Percentiles rank a stretch among this genome's conserved stretches.
phyloP scores from a whole-genome alignment of 225 moss, liverwort and hornwort species.

The Anthoceros angustus region DNA sequence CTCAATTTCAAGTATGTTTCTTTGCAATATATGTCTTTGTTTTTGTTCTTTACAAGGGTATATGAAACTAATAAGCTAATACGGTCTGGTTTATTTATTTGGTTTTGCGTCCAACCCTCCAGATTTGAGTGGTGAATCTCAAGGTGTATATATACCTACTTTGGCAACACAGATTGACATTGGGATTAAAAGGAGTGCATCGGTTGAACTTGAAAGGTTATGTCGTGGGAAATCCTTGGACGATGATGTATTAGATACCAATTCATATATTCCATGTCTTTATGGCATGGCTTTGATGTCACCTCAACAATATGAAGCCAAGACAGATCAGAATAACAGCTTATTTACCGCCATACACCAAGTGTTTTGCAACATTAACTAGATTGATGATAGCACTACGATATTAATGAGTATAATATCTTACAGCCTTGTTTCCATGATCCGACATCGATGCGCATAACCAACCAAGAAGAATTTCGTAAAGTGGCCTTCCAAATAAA shows the following conservation, averaged over 20 bases:
- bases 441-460: not conserved
- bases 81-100: too few species aligned
- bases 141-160: not conserved
- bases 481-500: too few species aligned
- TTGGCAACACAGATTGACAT: not conserved
- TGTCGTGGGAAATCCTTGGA: not conserved
- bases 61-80: too few species aligned
- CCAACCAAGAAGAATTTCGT: not conserved
- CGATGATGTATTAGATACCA: not conserved
- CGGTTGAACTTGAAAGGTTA: not conserved
- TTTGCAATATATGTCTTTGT: too few species aligned
- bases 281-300: not conserved
- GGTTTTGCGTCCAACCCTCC: not conserved
- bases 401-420: not conserved
- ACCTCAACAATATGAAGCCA: not conserved
- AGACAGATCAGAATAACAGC: not conserved
- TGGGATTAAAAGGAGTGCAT: not conserved
- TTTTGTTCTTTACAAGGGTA: too few species aligned
- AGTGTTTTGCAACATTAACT: not conserved
- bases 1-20: not conserved
- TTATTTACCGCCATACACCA: not conserved
- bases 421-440: not conserved
- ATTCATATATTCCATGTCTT: not conserved
- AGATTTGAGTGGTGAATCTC: not conserved
- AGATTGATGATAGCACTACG: not conserved